phyloP scores from a whole-genome alignment of 2,329 filamentous ascomycete genomes.

The Penicillium sp. region DNA sequence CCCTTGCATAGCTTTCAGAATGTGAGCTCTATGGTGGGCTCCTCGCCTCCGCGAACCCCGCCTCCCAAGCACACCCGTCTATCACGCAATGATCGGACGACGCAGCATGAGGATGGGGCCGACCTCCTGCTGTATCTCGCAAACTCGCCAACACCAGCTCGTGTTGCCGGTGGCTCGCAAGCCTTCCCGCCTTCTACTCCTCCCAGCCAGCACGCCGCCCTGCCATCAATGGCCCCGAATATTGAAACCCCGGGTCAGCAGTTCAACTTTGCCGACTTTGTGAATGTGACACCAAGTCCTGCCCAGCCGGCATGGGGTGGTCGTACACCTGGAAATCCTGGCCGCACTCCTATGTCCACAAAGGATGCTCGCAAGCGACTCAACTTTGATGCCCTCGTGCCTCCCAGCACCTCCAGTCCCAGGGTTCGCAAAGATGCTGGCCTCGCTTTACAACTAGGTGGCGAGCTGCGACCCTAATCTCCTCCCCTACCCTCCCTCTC shows the following conservation, averaged over 20 bases:
- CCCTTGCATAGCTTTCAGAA: conserved; percentile 57
- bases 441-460: conserved; percentile 68
- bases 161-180: conserved; percentile 53
- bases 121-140: conserved; percentile 83
- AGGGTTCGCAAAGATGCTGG: conserved; percentile 52
- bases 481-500: background rate
- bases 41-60: conserved; percentile 87
- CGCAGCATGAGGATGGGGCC: conserved; percentile 76
- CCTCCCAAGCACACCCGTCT: conserved; percentile 62
- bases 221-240: conserved; percentile 57
- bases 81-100: conserved; percentile 55
- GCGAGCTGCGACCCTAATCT: conserved; percentile 60
- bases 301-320: conserved; percentile 79
- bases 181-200: conserved; percentile 73
- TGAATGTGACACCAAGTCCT: conserved; percentile 95
- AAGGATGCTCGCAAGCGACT: conserved; percentile 75
- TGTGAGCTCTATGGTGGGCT: conserved; percentile 61
- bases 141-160: conserved; percentile 85
- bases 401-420: conserved; percentile 56
- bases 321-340: conserved; percentile 57
- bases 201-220: conserved; percentile 63
- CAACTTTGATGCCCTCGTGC: conserved; percentile 78
- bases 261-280: conserved; percentile 95
- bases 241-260: conserved; percentile 78
- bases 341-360: conserved; percentile 70